Evolutionary conservation across 2,329 filamentous ascomycete species (phyloP).

Genomic region (Arthrinium phaeospermum): DNA sequence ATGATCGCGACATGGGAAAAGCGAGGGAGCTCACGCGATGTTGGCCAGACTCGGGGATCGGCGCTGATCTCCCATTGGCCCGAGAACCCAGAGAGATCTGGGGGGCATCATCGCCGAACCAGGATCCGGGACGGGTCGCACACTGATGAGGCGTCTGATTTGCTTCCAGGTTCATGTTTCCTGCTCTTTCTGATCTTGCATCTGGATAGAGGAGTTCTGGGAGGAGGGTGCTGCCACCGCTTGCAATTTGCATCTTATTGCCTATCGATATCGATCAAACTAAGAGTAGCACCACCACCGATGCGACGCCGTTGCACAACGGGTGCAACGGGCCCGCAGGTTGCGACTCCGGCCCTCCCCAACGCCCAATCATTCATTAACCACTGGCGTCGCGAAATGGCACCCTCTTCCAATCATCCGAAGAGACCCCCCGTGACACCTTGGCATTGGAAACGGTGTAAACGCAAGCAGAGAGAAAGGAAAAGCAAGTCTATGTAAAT

Average conservation of each 20-base stretch:
- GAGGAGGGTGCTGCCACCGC: background rate
- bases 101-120: background rate
- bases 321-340: background rate
- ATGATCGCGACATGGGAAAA: background rate
- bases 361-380: no score
- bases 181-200: background rate
- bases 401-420: background rate
- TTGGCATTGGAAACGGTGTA: background rate
- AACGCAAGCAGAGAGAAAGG: background rate
- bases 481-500: background rate
- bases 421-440: background rate
- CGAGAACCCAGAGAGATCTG: background rate
- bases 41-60: background rate
- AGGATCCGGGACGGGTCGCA: background rate
- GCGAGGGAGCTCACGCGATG: background rate
- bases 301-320: background rate
- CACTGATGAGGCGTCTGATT: conserved; percentile 12
- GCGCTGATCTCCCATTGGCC: background rate
- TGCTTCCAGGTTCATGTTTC: background rate
- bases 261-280: background rate
- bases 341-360: background rate
- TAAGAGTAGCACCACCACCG: background rate
- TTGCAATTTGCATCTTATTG: background rate
- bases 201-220: background rate
- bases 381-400: background rate